Percentiles rank a stretch among this genome's conserved stretches.
These are phyloP conservation scores for Monoraphidium neglectum DNA, from an alignment of 139 green algal species.

Conservation along the genomic window DNA sequence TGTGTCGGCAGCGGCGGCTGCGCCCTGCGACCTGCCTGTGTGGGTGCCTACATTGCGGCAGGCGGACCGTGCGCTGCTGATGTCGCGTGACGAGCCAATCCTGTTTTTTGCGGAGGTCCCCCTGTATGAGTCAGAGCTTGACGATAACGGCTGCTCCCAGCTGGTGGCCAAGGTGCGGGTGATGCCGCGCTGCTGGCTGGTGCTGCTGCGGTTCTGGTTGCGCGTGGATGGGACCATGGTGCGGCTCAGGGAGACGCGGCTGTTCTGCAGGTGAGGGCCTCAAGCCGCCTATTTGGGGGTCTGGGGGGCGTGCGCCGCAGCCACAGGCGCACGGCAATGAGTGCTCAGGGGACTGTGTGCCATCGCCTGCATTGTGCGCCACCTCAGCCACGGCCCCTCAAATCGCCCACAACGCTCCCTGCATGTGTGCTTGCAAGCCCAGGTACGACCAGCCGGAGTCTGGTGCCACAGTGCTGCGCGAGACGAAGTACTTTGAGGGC, in stretches of 20 bases:
- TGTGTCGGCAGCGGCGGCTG: background rate
- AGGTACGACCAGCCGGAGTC: background rate
- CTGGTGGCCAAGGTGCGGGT: constrained; percentile 61
- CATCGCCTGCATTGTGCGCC: background rate
- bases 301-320: background rate
- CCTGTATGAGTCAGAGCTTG: constrained; percentile 91
- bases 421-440: constrained; percentile 23
- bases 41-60: constrained; percentile 45
- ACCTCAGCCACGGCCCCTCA: too few relatives aligned
- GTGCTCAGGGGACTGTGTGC: background rate
- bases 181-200: constrained; percentile 90
- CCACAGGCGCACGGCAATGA: background rate
- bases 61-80: constrained; percentile 78
- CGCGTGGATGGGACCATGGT: constrained; percentile 83
- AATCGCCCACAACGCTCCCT: too few relatives aligned
- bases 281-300: background rate
- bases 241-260: constrained; percentile 75
- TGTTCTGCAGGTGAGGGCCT: constrained; percentile 64
- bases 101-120: constrained; percentile 87
- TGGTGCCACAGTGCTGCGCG: constrained; percentile 24
- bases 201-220: constrained; percentile 87
- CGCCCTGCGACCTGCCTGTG: background rate
- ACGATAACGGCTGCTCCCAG: constrained; percentile 87
- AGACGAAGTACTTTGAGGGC: constrained; percentile 69
- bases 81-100: constrained; percentile 81